Evolutionary conservation across 371 early-diverging fungal species (phyloP).

Genomic region (Choanephora cucurbitarum): DNA sequence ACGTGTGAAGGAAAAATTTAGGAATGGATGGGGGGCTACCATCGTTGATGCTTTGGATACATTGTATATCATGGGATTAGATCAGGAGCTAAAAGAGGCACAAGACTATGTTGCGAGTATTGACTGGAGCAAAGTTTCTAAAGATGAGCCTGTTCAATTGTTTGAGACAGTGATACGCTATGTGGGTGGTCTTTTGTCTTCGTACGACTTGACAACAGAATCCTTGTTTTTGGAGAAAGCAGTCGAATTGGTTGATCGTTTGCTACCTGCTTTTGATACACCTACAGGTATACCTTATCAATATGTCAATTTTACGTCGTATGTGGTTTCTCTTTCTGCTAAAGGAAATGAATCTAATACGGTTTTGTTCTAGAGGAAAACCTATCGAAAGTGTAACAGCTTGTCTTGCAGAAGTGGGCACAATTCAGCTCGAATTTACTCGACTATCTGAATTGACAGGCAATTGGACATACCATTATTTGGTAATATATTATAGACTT

Average conservation of each 20-base stretch:
- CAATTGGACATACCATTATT: slow-evolving; percentile 58
- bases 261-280: slow-evolving; percentile 61
- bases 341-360: too few relatives aligned
- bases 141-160: slow-evolving; percentile 39
- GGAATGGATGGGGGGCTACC: slow-evolving; percentile 58
- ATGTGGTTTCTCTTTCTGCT: slow-evolving; percentile 7
- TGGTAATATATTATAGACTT: slow-evolving; percentile 31
- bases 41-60: slow-evolving; percentile 87
- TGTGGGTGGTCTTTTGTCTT: slow-evolving; percentile 83
- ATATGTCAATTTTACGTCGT: slow-evolving; percentile 40
- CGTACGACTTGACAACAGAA: slow-evolving; percentile 68
- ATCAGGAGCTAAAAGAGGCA: slow-evolving; percentile 71
- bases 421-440: slow-evolving; percentile 86
- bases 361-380: slow-evolving; percentile 24
- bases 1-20: neutral
- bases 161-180: slow-evolving; percentile 91
- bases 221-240: slow-evolving; percentile 48
- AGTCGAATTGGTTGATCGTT: slow-evolving; percentile 52
- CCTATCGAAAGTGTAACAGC: slow-evolving; percentile 31
- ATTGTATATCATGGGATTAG: slow-evolving; percentile 73
- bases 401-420: slow-evolving; percentile 84
- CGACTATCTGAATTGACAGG: slow-evolving; percentile 76
- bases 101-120: slow-evolving; percentile 57
- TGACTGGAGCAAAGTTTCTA: slow-evolving; percentile 31
- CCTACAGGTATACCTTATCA: slow-evolving; percentile 66